These are phyloP conservation scores for Candida sakaeoensis DNA, from an alignment of 805 yeast species.

Conservation along the genomic window DNA sequence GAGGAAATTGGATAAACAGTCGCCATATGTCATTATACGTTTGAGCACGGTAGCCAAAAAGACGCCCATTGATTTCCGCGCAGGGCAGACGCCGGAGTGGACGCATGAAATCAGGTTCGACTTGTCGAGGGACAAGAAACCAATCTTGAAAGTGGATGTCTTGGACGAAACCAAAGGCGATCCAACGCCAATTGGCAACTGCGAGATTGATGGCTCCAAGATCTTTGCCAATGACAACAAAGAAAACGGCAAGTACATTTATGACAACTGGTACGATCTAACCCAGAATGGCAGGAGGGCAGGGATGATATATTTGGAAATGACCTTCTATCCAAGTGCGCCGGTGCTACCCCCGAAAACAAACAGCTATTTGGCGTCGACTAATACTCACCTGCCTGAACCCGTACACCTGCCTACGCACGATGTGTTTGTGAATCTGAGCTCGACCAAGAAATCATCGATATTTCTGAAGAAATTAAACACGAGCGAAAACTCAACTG, in stretches of 20 bases:
- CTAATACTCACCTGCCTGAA: slow-evolving; percentile 11
- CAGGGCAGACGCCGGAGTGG: slow-evolving; percentile 94
- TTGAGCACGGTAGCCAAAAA: slow-evolving; percentile 78
- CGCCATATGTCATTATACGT: slow-evolving; percentile 82
- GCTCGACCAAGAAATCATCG: slow-evolving; percentile 12
- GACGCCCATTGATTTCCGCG: slow-evolving; percentile 74
- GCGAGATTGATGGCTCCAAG: slow-evolving; percentile 71
- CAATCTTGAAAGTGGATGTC: slow-evolving; percentile 64
- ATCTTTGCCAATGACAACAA: slow-evolving; percentile 50
- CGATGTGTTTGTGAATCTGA: slow-evolving; percentile 21
- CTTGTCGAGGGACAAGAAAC: slow-evolving; percentile 59
- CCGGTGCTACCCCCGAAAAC: slow-evolving; percentile 41
- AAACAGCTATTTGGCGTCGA: too few relatives aligned
- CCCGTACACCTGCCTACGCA: slow-evolving; percentile 11
- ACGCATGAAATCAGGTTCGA: slow-evolving; percentile 69
- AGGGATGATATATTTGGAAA: slow-evolving; percentile 84
- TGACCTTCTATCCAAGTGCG: slow-evolving; percentile 78
- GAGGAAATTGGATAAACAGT: slow-evolving; percentile 85
- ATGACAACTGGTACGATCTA: slow-evolving; percentile 81
- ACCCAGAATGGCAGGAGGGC: slow-evolving; percentile 68
- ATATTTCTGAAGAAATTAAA: slow-evolving; percentile 12
- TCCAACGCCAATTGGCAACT: slow-evolving; percentile 83
- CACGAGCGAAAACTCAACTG: slow-evolving; percentile 2
- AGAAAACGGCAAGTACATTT: slow-evolving; percentile 62
- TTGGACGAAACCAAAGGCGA: slow-evolving; percentile 81